A percentile compares a stretch with the other conserved stretches of the same genome.
Evolutionary conservation across 1,139 yeast species (phyloP).

Genomic region (Scheffersomyces titani): DNA sequence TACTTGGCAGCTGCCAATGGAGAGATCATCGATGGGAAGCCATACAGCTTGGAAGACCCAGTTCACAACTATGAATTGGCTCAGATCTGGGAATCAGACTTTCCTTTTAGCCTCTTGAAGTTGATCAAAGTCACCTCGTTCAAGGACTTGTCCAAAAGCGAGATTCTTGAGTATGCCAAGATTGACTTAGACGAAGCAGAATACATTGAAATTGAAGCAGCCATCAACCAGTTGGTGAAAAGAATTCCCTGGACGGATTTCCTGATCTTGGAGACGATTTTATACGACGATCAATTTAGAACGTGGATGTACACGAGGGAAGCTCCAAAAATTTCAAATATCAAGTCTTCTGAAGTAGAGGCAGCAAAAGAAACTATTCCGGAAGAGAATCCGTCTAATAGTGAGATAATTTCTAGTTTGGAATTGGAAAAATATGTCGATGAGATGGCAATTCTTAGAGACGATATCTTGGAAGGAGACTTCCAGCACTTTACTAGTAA

Average conservation of each 20-base stretch:
- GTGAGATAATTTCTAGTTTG: conserved; percentile 23
- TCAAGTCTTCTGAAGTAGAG: neutral
- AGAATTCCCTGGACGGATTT: conserved; percentile 8
- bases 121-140: neutral
- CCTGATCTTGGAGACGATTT: conserved; percentile 7
- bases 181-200: conserved; percentile 3
- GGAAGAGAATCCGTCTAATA: conserved; percentile 6
- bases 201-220: conserved; percentile 1
- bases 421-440: conserved; percentile 24
- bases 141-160: conserved; percentile 1
- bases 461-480: conserved; percentile 1
- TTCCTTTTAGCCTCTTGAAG: neutral
- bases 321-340: neutral
- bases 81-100: neutral
- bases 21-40: conserved; percentile 1
- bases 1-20: conserved; percentile 4
- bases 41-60: conserved; percentile 2
- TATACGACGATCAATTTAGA: conserved; percentile 2
- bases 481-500: neutral
- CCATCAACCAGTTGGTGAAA: conserved; percentile 6
- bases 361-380: neutral
- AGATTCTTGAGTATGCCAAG: conserved; percentile 2
- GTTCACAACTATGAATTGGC: conserved; percentile 7
- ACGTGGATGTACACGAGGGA: conserved; percentile 3
- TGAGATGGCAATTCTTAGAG: conserved; percentile 21